phyloP scores from a whole-genome alignment of 2,329 filamentous ascomycete genomes.

The Aspergillus fructus region DNA sequence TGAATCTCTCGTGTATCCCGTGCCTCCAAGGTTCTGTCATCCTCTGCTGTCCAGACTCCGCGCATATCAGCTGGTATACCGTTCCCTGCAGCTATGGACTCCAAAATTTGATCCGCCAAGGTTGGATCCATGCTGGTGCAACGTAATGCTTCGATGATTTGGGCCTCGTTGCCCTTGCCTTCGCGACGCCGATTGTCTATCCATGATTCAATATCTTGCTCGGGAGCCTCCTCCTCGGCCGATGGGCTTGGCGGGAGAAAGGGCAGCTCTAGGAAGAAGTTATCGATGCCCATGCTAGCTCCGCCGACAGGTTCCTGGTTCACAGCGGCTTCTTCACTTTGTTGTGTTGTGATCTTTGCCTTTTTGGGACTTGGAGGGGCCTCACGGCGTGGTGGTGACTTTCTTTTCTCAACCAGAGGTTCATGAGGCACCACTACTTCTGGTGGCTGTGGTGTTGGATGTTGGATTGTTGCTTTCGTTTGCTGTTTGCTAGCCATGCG shows the following conservation, averaged over 20 bases:
- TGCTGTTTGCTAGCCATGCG: neutral
- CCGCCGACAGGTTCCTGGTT: neutral
- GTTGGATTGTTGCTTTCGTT: constrained; percentile 11
- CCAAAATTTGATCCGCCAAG: constrained; percentile 38
- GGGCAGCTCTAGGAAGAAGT: constrained; percentile 30
- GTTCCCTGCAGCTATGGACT: constrained; percentile 29
- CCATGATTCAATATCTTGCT: constrained; percentile 39
- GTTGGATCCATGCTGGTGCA: constrained; percentile 42
- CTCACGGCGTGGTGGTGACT: neutral
- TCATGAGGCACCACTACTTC: neutral
- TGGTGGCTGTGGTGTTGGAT: neutral
- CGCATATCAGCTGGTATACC: constrained; percentile 40
- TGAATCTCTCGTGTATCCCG: constrained; percentile 33
- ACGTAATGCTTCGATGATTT: constrained; percentile 35
- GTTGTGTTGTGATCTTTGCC: neutral
- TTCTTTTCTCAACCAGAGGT: neutral
- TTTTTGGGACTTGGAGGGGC: neutral
- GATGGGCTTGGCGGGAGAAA: constrained; percentile 26
- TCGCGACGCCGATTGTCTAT: constrained; percentile 34
- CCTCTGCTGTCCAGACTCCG: constrained; percentile 50
- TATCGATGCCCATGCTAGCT: constrained; percentile 18
- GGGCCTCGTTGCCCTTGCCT: constrained; percentile 30
- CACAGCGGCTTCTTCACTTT: neutral
- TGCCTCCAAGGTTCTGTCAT: constrained; percentile 41
- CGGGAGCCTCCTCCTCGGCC: constrained; percentile 17